Evolutionary conservation across 495 filamentous ascomycete species (phyloP), one percentile per base, ranked within the genome.

Genomic region (Penicillium simplicissimum): DNA sequence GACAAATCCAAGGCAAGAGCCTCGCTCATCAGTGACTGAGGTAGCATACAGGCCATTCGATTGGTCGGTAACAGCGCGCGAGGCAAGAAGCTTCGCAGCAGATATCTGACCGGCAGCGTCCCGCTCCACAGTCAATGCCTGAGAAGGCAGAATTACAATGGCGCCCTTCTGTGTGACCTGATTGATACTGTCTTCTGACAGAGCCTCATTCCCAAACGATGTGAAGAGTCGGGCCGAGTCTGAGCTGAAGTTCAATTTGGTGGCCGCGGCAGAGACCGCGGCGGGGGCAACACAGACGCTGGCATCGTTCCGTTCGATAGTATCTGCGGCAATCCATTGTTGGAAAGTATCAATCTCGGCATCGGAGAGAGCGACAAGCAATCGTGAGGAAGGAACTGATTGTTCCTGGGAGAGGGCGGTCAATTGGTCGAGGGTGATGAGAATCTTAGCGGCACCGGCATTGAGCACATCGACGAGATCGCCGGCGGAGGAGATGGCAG

Each of bases 21-120:
- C 95, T n/a, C 88, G 79, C 75, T 96, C 93, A 73, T 98, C 92
- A 15, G 87, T 88, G 3, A 98, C 95, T 7, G 96, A 79, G 0
- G 95, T 98, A 2, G 93, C 88, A 60, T 94, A 84, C 9, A 98
- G 76, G 7, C 90, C 88, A 71, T 97, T 96, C n/a, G 82, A 67
- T 36, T 92, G 82, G 70, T 98, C 94, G n/a, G 89, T 90, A 19
- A 82, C 85, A 67, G 90, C 88, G 14, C 82, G 79, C 0, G 84
- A 78, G 34, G 90, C 86, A 35, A 98, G 78, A 31, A 96, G 74
- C 52, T 81, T 84, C 21, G 88, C 84, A 8, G 92, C 86, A 9
- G 83, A 80, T 33, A 97, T 77, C 68, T 87, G 81, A 36, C 80
- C 72, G 47, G 82, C 65, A 36, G 82, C 75, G 47, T 79, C 75